These are phyloP conservation scores for Tylopilus intermedius DNA, from an alignment of 768 basidiomycete genomes.

Conservation along the genomic window DNA sequence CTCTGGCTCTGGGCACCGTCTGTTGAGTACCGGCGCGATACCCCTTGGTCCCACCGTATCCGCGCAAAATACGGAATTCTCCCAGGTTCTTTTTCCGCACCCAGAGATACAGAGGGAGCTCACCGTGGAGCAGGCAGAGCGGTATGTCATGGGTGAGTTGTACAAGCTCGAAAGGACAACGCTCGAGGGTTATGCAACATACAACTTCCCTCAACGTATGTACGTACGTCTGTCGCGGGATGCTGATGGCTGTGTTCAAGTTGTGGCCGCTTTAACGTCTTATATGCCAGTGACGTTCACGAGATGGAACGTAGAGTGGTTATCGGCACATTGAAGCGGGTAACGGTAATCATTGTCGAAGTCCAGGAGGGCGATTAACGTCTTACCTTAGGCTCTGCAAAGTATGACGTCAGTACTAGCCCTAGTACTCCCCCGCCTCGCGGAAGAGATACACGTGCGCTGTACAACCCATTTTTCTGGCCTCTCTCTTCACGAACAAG, in stretches of 20 bases:
- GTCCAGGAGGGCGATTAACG: background rate
- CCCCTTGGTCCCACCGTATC: conserved; percentile 77
- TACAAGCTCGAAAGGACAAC: conserved; percentile 65
- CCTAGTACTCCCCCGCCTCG: conserved; percentile 84
- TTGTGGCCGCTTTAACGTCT: too few relatives aligned
- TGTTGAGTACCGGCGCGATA: conserved; percentile 82
- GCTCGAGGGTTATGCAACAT: conserved; percentile 61
- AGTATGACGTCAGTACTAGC: conserved; percentile 70
- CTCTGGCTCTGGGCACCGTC: conserved; percentile 90
- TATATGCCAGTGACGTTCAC: conserved; percentile 43
- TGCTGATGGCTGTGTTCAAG: conserved; percentile 2
- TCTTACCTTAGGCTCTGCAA: conserved; percentile 47
- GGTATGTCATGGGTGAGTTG: conserved; percentile 83
- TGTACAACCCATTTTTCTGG: conserved; percentile 12
- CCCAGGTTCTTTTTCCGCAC: conserved; percentile 37
- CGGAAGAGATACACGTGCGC: conserved; percentile 69
- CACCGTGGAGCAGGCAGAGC: conserved; percentile 55
- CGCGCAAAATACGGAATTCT: conserved; percentile 36
- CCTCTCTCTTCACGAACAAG: conserved; percentile 56
- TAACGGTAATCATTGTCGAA: conserved; percentile 21
- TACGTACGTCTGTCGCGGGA: background rate
- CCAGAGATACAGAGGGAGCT: background rate
- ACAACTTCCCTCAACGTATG: conserved; percentile 80
- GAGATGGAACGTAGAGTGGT: conserved; percentile 57
- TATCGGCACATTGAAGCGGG: conserved; percentile 68